Base-by-base conservation (phyloP, 768 basidiomycete genomes). In the Boletus subparvulus region DNA sequence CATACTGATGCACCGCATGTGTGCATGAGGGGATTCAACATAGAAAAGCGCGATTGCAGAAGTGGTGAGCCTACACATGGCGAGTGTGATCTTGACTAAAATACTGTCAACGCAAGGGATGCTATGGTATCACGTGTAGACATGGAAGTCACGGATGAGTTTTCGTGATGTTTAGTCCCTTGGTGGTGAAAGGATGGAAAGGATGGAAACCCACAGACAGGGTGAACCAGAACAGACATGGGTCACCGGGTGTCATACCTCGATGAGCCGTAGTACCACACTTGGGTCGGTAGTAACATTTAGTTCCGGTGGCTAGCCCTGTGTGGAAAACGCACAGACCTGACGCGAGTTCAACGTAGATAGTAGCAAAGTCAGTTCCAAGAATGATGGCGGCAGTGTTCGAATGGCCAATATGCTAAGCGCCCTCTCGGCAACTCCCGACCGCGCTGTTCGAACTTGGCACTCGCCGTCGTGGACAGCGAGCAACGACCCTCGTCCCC, bases 21-120 rank as follows among this genome's bases (percentile, higher is more conserved):
- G 51, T 42, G 30, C 6, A 50, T 78, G 39, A 77, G 75, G 36
- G 78, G 59, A 28, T 28, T 28, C 26, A 6, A 6, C 26, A 28
- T 6, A 28, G 26, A 4, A 61, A 45, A 39, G 43, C 2, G 17
- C 77, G 77, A 4, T 69, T 74, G 64, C 79, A 80, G 58, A 73
- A 77, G 59, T 77, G 77, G 59, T 79, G 77, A n/a, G 75, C 76
- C 55, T 76, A 72, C 9, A 80, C 70, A 46, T 74, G 67, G 16
- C 76, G 70, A 13, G 63, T 67, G 30, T 42, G 67, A 50, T 75
- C 70, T 9, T 68, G 61, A 19, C 73, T 75, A 37, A 19, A 47
- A 35, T 26, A 14, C 33, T 10, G 33, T 52, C 13, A 59, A 41
- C 5, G 28, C 30, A 37, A 39, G 26, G 26, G 26, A 28, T 6